Conservation (phyloP, 2,329 filamentous ascomycete genomes). For the Sclerotiophoma versabilis region DNA sequence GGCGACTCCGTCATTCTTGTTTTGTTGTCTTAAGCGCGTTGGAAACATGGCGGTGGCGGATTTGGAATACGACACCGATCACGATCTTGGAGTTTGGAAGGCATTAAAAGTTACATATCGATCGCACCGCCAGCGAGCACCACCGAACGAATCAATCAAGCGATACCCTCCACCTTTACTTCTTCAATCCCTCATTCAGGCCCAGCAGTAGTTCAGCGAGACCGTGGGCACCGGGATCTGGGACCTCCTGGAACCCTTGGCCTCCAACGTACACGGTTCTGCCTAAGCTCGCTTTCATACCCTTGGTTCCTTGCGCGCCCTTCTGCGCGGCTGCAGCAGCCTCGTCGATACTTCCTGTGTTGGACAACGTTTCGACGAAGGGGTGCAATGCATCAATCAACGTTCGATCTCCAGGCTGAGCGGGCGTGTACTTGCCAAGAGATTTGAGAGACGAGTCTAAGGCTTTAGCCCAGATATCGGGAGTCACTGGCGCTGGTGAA, state of each 20-base stretch:
- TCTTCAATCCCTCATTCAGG: conserved; percentile 64
- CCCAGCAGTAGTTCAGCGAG: conserved; percentile 85
- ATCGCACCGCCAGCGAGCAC: conserved; percentile 31
- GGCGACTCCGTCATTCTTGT: conserved; percentile 90
- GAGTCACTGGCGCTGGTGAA: conserved; percentile 54
- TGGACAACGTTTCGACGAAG: conserved; percentile 76
- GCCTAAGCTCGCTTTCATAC: conserved; percentile 89
- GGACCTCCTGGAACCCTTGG: conserved; percentile 73
- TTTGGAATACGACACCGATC: conserved; percentile 19
- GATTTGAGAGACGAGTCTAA: conserved; percentile 69
- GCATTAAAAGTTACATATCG: conserved; percentile 46
- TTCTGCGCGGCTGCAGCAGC: conserved; percentile 78
- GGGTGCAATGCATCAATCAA: conserved; percentile 88
- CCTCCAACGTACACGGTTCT: conserved; percentile 81
- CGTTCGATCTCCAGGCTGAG: conserved; percentile 86
- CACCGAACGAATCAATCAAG: conserved; percentile 39
- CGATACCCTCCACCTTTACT: conserved; percentile 40
- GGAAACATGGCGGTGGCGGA: conserved; percentile 20
- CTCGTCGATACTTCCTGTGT: conserved; percentile 70
- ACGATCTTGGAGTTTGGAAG: conserved; percentile 35
- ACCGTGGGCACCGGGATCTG: conserved; percentile 79
- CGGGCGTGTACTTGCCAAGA: conserved; percentile 85
- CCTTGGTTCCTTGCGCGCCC: conserved; percentile 84
- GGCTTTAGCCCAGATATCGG: conserved; percentile 69
- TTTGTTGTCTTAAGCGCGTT: conserved; percentile 69